Conservation (phyloP, 352 stramenopile species). For the Phytophthora hibernalis region DNA sequence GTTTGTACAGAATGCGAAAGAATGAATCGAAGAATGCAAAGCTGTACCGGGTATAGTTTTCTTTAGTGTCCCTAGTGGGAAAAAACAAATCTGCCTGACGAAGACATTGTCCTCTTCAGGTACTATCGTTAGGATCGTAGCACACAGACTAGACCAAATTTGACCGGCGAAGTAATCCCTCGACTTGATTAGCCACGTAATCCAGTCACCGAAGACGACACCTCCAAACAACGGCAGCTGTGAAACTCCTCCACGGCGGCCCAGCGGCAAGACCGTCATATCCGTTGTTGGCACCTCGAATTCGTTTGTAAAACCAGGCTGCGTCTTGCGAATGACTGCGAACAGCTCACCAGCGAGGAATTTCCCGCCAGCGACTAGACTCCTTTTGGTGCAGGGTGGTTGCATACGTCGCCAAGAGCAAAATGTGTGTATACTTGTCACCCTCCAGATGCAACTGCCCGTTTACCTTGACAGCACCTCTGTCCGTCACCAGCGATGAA, state of each 20-base stretch:
- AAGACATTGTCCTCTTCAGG: too few relatives aligned
- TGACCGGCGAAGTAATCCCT: not conserved
- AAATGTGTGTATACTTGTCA: constrained; percentile 59
- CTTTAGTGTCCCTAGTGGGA: too few relatives aligned
- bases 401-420: constrained; percentile 60
- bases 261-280: not conserved
- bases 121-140: too few relatives aligned
- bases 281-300: constrained; percentile 25
- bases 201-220: not conserved
- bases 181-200: constrained; percentile 7
- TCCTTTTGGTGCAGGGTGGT: constrained; percentile 55
- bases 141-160: too few relatives aligned
- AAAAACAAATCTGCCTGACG: too few relatives aligned
- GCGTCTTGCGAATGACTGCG: constrained; percentile 30
- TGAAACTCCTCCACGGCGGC: not conserved
- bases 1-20: too few relatives aligned
- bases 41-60: too few relatives aligned
- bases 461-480: constrained; percentile 59
- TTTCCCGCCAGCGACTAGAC: too few relatives aligned
- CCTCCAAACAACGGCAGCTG: not conserved
- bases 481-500: constrained; percentile 41
- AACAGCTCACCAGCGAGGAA: constrained; percentile 51
- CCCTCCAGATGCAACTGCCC: constrained; percentile 53
- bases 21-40: too few relatives aligned
- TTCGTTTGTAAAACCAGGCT: constrained; percentile 33